Evolutionary conservation across 2,329 filamentous ascomycete genomes (phyloP).

Genomic region (Monosporascus sp.): DNA sequence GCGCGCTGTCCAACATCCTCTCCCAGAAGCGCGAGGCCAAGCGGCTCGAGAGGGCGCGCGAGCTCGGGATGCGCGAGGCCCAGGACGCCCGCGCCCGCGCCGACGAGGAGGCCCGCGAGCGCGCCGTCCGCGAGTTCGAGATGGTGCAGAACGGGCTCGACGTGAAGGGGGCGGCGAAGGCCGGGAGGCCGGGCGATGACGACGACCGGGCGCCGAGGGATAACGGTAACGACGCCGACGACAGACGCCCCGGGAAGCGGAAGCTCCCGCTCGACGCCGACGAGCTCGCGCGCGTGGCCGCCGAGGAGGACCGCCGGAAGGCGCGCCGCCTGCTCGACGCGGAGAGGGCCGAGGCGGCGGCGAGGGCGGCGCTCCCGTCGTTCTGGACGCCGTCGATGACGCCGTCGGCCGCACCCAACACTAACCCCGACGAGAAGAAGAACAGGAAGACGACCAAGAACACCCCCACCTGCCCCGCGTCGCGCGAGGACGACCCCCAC

Average conservation of each 20-base stretch:
- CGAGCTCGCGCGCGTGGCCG: slow-evolving; percentile 65
- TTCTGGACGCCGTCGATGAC: slow-evolving; percentile 92
- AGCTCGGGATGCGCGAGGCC: slow-evolving; percentile 57
- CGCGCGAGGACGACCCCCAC: slow-evolving; percentile 61
- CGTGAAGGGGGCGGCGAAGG: slow-evolving; percentile 26
- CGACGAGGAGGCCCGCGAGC: slow-evolving; percentile 64
- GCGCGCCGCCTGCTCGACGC: slow-evolving; percentile 65
- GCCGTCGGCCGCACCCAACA: slow-evolving; percentile 53
- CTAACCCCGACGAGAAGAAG: slow-evolving; percentile 49
- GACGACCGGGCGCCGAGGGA: slow-evolving; percentile 10
- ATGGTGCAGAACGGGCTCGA: slow-evolving; percentile 68
- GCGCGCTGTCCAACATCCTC: slow-evolving; percentile 84
- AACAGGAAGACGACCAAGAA: slow-evolving; percentile 59
- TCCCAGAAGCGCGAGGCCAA: slow-evolving; percentile 90
- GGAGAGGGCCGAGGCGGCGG: slow-evolving; percentile 70
- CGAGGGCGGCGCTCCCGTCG: slow-evolving; percentile 67
- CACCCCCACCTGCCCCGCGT: slow-evolving; percentile 71
- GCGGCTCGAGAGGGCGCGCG: slow-evolving; percentile 62
- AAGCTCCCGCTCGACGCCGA: slow-evolving; percentile 78
- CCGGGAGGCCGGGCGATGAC: slow-evolving; percentile 20
- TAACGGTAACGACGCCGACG: slow-evolving; percentile 4
- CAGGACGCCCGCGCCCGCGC: slow-evolving; percentile 50
- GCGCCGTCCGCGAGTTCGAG: slow-evolving; percentile 79
- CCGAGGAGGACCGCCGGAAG: slow-evolving; percentile 64
- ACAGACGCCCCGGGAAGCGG: slow-evolving; percentile 51